Percentiles rank a stretch among this genome's conserved stretches.
These are phyloP conservation scores for Pseudopithomyces maydicus DNA, from an alignment of 2,329 filamentous ascomycete species.

Conservation along the genomic window DNA sequence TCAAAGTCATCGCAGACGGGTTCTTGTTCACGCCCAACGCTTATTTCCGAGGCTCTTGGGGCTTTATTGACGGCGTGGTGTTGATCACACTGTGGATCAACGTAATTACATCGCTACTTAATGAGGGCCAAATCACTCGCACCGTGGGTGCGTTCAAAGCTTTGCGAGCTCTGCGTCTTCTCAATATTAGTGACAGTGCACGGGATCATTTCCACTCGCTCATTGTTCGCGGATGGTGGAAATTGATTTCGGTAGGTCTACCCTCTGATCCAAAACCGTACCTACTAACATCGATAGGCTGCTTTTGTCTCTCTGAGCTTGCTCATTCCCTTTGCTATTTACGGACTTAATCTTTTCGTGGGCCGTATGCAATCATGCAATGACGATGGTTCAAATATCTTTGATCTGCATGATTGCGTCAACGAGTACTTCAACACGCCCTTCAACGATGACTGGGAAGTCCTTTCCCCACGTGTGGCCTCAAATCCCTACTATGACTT, in stretches of 20 bases:
- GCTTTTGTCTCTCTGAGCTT: slow-evolving; percentile 93
- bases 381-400: slow-evolving; percentile 63
- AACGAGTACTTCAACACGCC: slow-evolving; percentile 80
- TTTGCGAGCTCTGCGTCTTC: slow-evolving; percentile 82
- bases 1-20: slow-evolving; percentile 95
- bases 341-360: slow-evolving; percentile 90
- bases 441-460: slow-evolving; percentile 71
- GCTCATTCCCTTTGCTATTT: slow-evolving; percentile 94
- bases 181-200: slow-evolving; percentile 96
- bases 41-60: slow-evolving; percentile 95
- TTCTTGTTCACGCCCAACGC: slow-evolving; percentile 97
- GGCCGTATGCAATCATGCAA: slow-evolving; percentile 83
- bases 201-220: slow-evolving; percentile 96
- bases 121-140: slow-evolving; percentile 83
- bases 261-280: not conserved
- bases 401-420: slow-evolving; percentile 74
- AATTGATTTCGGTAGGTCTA: slow-evolving; percentile 76
- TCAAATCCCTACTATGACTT: slow-evolving; percentile 87
- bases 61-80: slow-evolving; percentile 90
- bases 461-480: slow-evolving; percentile 81
- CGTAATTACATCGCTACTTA: slow-evolving; percentile 78
- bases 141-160: slow-evolving; percentile 98
- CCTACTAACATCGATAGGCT: slow-evolving; percentile 54
- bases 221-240: slow-evolving; percentile 92
- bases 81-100: slow-evolving; percentile 95